A percentile compares a stretch with the other conserved stretches of the same genome.
These are phyloP conservation scores for Penicillium sclerotiorum DNA, from an alignment of 2,329 filamentous ascomycete species.

Conservation along the genomic window DNA sequence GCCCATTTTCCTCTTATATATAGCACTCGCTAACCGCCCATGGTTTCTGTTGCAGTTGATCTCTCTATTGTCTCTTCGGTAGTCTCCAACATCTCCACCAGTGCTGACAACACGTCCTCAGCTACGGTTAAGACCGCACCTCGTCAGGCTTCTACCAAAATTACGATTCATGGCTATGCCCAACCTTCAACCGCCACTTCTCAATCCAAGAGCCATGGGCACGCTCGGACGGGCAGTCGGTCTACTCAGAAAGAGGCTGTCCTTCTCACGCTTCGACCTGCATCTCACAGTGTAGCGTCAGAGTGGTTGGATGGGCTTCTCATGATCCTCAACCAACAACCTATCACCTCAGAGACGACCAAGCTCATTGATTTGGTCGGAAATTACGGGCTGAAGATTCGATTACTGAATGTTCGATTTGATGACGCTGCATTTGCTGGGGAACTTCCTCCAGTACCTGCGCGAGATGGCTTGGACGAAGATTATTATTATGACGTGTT, in stretches of 20 bases:
- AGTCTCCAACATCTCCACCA: conserved; percentile 83
- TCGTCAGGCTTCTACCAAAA: conserved; percentile 68
- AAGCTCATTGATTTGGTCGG: conserved; percentile 83
- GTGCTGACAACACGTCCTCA: conserved; percentile 53
- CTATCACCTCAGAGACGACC: conserved; percentile 95
- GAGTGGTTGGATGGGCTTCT: conserved; percentile 96
- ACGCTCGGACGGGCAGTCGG: conserved; percentile 36
- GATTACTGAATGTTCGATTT: conserved; percentile 85
- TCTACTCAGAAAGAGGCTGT: conserved; percentile 64
- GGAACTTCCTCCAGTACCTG: conserved; percentile 77
- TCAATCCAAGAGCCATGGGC: conserved; percentile 40
- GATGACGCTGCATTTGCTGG: conserved; percentile 72
- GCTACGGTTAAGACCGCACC: conserved; percentile 50
- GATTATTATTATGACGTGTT: conserved; percentile 89
- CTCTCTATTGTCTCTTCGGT: conserved; percentile 87
- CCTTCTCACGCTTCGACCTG: conserved; percentile 80
- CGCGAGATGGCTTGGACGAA: conserved; percentile 81
- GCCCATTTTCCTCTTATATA: background rate
- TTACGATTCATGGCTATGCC: conserved; percentile 81
- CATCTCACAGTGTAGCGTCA: conserved; percentile 79
- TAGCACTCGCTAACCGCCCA: conserved; percentile 9
- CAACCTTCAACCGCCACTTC: conserved; percentile 31
- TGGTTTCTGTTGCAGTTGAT: conserved; percentile 61
- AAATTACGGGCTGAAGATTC: conserved; percentile 90
- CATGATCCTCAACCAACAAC: conserved; percentile 92